Evolutionary conservation across 495 filamentous ascomycete species (phyloP).

Genomic region (Viridothelium virens): DNA sequence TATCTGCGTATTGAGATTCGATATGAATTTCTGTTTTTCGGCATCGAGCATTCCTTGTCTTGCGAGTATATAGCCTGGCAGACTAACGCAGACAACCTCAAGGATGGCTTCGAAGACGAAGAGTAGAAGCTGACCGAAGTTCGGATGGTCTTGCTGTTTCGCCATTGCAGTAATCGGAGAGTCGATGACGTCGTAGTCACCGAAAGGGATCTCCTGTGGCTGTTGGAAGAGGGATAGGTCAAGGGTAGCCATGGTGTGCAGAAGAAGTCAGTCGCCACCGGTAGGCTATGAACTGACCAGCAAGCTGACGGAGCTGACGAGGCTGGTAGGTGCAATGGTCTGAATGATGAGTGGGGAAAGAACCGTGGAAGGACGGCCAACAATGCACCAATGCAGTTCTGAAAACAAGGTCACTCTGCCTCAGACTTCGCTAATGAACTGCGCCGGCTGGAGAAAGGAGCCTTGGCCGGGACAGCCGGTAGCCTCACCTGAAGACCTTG

Average conservation of each 20-base stretch:
- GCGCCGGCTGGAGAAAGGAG: neutral
- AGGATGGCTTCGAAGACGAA: conserved; percentile 94
- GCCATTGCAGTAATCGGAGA: conserved; percentile 7
- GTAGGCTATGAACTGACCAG: neutral
- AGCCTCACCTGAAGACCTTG: neutral
- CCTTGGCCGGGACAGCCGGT: neutral
- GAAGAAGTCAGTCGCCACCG: neutral
- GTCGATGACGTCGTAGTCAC: neutral
- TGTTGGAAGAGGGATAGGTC: conserved; percentile 7
- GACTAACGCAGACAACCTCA: conserved; percentile 88
- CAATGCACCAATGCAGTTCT: neutral
- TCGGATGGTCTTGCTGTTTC: conserved; percentile 42
- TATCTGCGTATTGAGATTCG: conserved; percentile 85
- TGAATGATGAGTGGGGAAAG: neutral
- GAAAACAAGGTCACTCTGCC: neutral
- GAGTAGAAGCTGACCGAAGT: conserved; percentile 67
- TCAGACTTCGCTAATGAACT: neutral
- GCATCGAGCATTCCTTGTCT: conserved; percentile 84
- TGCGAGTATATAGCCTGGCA: conserved; percentile 93
- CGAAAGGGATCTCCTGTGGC: conserved; percentile 5
- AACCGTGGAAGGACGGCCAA: neutral
- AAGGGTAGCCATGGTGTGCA: conserved; percentile 1
- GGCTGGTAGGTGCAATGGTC: neutral
- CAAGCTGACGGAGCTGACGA: neutral
- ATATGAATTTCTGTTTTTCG: conserved; percentile 89